phyloP scores from a whole-genome alignment of 1,139 yeast genomes.

The Debaryomyces udenii region DNA sequence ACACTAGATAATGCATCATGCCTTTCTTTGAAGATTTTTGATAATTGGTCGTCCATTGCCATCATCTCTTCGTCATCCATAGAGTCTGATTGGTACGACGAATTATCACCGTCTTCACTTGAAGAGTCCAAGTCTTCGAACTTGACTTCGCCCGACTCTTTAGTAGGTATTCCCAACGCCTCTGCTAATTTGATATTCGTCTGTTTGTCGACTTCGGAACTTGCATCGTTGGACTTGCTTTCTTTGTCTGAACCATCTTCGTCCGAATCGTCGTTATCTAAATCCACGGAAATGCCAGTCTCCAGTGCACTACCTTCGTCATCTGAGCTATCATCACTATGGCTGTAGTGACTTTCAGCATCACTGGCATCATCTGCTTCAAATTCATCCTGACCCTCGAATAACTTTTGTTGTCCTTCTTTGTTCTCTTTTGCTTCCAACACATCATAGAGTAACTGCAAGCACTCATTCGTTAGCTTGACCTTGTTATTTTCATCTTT shows the following conservation, averaged over 20 bases:
- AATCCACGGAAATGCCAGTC: constrained; percentile 28
- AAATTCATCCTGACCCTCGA: constrained; percentile 63
- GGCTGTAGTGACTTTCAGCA: constrained; percentile 24
- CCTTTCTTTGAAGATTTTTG: constrained; percentile 83
- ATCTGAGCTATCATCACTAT: constrained; percentile 30
- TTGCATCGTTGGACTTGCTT: constrained; percentile 27
- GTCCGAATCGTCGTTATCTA: constrained; percentile 31
- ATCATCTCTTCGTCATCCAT: constrained; percentile 98
- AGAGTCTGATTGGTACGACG: constrained; percentile 68
- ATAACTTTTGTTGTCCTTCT: constrained; percentile 77
- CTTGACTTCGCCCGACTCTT: constrained; percentile 47
- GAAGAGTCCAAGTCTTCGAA: constrained; percentile 43
- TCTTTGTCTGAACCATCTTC: constrained; percentile 31
- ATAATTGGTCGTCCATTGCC: constrained; percentile 85
- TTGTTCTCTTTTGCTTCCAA: constrained; percentile 76
- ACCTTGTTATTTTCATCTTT: constrained; percentile 29
- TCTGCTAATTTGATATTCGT: constrained; percentile 75
- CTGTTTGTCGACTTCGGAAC: constrained; percentile 63
- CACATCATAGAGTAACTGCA: constrained; percentile 66
- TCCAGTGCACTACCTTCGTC: constrained; percentile 19
- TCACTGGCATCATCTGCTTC: constrained; percentile 35
- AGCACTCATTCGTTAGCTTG: constrained; percentile 48
- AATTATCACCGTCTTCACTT: constrained; percentile 37
- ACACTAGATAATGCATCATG: constrained; percentile 56
- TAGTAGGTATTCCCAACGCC: constrained; percentile 72